A percentile compares a stretch with the other conserved stretches of the same genome.
Conservation (phyloP, 2,329 filamentous ascomycete genomes). For the Trichophyton verrucosum region DNA sequence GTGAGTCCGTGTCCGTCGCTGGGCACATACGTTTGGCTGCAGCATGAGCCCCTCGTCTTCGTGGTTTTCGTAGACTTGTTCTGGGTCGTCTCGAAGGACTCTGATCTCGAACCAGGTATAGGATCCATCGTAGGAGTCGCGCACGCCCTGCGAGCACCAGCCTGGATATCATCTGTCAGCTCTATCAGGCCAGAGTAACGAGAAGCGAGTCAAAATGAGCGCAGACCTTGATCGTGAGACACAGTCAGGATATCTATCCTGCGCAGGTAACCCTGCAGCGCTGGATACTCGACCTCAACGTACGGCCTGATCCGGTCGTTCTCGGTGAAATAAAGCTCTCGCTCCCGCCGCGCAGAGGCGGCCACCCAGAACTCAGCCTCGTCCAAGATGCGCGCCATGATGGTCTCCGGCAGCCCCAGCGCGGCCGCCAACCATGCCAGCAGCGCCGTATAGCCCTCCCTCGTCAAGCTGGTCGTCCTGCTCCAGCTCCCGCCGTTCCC, state of each 20-base stretch:
- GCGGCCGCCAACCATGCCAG: neutral
- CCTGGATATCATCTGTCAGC: neutral
- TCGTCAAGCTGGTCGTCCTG: neutral
- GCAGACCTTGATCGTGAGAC: neutral
- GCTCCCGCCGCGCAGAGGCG: neutral
- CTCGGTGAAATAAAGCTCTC: neutral
- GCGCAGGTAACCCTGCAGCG: neutral
- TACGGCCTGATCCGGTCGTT: neutral
- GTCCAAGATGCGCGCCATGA: neutral
- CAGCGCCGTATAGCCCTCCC: neutral
- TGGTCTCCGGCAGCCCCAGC: neutral
- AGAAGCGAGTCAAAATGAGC: neutral
- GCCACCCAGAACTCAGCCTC: neutral
- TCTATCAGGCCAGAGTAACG: too few species aligned
- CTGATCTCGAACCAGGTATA: neutral
- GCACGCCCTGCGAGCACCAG: neutral
- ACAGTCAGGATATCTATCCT: neutral
- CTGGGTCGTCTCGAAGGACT: neutral
- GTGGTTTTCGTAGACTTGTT: neutral
- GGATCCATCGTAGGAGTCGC: neutral
- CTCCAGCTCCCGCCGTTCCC: neutral
- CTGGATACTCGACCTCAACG: neutral
- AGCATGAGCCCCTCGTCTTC: neutral
- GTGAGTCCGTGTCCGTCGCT: neutral
- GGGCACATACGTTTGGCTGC: neutral